Base-by-base conservation (phyloP, 148 eudicot species). In the Rhododendron kiyosumense region DNA sequence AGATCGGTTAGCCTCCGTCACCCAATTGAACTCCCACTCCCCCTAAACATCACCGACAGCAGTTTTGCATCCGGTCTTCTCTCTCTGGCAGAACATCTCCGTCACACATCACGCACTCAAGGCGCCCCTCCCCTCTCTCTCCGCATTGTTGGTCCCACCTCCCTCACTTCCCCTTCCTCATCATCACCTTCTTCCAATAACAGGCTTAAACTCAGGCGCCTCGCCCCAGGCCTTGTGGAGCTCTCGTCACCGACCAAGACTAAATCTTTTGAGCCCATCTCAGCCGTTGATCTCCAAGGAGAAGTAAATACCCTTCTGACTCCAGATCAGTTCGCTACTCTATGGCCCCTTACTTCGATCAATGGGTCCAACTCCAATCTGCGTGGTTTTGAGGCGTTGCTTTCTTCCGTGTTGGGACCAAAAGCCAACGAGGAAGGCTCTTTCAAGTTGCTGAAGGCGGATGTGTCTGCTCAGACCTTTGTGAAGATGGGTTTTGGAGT, bases 161-260 rank as follows among this genome's bases (percentile, higher is more conserved):
- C 97, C 7, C 93, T 96, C 81, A 87, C 98, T 9, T 94, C 99
- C 41, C 95, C 98, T 15, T 54, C 94, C 67, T 83, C 97, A 43
- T 81, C 95, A n/a, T 92, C 98, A 67, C 85, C 93, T 24, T 89
- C 94, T 48, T 89, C 93, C n/a, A 86, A 85, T 45, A 95, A 89
- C 88, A 92, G 86, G 86, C 93, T 96, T 61, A 94, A 96, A 92
- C 98, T 96, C 32, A 96, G 93, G 83, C 98, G 94, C 77, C 93
- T 96, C 48, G 97, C 99, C 32, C 99, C 98, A 3, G 99, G 99
- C 83, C 93, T 95, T 4, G 98, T 96, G 18, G 98, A 96, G 92
- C 86, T 96, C 18, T 96, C 99, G 30, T 92, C 94, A 26, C 91
- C 89, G 26, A 88, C 92, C 2, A 93, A 86, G 48, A 80, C 85